Conservation (phyloP, 345 rosid species). For the Gossypium stocksii region DNA sequence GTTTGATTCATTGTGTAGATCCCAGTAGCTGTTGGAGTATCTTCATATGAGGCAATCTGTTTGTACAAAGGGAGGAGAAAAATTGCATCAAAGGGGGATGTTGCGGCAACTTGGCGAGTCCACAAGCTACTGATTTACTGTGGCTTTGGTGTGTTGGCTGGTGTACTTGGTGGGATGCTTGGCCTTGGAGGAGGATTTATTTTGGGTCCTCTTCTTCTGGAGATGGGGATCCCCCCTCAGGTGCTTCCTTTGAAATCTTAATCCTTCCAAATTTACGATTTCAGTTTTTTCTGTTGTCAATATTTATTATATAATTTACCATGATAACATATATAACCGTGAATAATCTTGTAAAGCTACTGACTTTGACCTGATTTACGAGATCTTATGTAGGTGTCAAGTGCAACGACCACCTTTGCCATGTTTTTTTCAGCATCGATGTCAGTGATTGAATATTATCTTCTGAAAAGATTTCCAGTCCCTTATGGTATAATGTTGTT, state of each 20-base stretch:
- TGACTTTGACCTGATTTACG: too few relatives aligned
- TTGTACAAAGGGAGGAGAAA: constrained; percentile 35
- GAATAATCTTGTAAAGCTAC: too few relatives aligned
- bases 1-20: constrained; percentile 16
- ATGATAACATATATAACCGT: background rate
- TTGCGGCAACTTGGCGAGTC: constrained; percentile 21
- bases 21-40: constrained; percentile 40
- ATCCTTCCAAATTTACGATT: too few relatives aligned
- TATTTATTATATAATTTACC: background rate
- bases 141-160: constrained; percentile 36
- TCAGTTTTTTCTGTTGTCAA: background rate
- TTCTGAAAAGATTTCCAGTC: constrained; percentile 44
- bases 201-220: constrained; percentile 27
- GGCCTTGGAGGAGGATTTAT: background rate
- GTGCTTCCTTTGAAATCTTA: constrained; percentile 10
- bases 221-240: constrained; percentile 52
- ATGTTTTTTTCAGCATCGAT: constrained; percentile 51
- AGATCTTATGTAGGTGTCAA: constrained; percentile 30
- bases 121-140: constrained; percentile 34
- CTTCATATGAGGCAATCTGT: constrained; percentile 33
- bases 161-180: constrained; percentile 41
- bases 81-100: constrained; percentile 43
- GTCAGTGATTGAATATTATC: constrained; percentile 43
- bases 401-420: constrained; percentile 48
- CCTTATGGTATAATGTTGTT: constrained; percentile 35